A percentile compares a stretch with the other conserved stretches of the same genome.
Conservation (phyloP, 1,139 yeast genomes). For the Debaryomycetaceae sp. region DNA sequence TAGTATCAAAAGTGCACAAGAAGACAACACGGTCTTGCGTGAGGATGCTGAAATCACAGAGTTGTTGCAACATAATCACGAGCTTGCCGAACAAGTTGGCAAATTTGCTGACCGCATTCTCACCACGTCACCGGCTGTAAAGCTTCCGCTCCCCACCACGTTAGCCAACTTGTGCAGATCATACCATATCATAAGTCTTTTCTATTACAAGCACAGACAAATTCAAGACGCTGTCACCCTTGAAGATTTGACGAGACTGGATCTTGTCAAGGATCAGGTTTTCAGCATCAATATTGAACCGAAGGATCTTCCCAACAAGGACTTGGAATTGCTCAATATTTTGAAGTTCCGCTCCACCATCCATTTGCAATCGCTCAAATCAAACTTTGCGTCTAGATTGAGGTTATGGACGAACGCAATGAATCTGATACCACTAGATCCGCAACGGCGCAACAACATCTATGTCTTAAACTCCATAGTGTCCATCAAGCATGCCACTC, state of each 20-base stretch:
- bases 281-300: constrained; percentile 24
- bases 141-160: constrained; percentile 62
- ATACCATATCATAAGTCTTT: constrained; percentile 40
- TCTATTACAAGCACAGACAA: constrained; percentile 21
- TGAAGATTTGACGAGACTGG: constrained; percentile 11
- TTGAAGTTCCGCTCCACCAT: constrained; percentile 31
- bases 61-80: constrained; percentile 15
- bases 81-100: constrained; percentile 45
- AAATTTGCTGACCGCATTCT: constrained; percentile 48
- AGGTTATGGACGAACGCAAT: constrained; percentile 40
- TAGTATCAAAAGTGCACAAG: too few relatives aligned
- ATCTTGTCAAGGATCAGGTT: constrained; percentile 18
- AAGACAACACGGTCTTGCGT: too few relatives aligned
- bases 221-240: constrained; percentile 17
- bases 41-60: constrained; percentile 3
- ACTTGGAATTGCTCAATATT: constrained; percentile 35
- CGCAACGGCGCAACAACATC: constrained; percentile 66
- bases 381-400: constrained; percentile 29
- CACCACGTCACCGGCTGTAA: constrained; percentile 74
- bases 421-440: constrained; percentile 42
- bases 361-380: constrained; percentile 23
- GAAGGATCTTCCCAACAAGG: constrained; percentile 30
- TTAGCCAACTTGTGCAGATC: constrained; percentile 52
- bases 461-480: constrained; percentile 78
- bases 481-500: constrained; percentile 80